Base-by-base conservation (phyloP, 306 rosid genomes). In the Mimosa bimucronata region DNA sequence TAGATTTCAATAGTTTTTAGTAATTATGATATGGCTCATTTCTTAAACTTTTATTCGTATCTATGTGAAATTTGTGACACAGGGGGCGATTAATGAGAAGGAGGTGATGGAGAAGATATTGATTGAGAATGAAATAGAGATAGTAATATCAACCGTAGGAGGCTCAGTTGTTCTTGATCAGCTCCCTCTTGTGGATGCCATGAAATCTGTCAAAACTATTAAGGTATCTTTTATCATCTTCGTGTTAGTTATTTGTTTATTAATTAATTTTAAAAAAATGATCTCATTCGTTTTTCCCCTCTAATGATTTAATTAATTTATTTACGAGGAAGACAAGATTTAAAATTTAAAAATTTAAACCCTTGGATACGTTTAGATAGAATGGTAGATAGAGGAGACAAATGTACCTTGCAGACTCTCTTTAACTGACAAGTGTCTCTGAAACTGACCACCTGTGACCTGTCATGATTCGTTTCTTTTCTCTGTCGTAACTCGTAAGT, bases 71-170 rank as follows among this genome's bases (percentile, higher is more conserved):
- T n/a, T n/a, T n/a, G n/a, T 64, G 41, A 64, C 28, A 0, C 64
- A 91, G 97, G 97, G 97, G 18, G 16, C 52, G 58, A 74, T 91
- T 14, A 79, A 70, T 25, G 94, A 91, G 12, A 87, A 73, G 76
- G 81, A 78, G 28, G 25, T 78, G 1, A 82, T 89, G 89, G 92
- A 85, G 86, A 88, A 84, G 75, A 65, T 85, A 67, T 53, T 91
- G 45, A 88, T 60, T 64, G 97, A 89, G 44, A 25, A 87, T 16
- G 81, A 85, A 61, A 91, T 91, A 50, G 92, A 91, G 16, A 64
- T 83, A 0, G 91, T 91, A 0, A 79, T 91, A 64, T 91, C 92
- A 2, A 82, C 84, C 5, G 90, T 88, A 1, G 94, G 97, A 0
- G 92, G 87, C 2, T 79, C 0, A 1, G 66, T 31, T 0, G 3